phyloP scores from a whole-genome alignment of 2,329 filamentous ascomycete species.

The Pseudocercospora crystallina region DNA sequence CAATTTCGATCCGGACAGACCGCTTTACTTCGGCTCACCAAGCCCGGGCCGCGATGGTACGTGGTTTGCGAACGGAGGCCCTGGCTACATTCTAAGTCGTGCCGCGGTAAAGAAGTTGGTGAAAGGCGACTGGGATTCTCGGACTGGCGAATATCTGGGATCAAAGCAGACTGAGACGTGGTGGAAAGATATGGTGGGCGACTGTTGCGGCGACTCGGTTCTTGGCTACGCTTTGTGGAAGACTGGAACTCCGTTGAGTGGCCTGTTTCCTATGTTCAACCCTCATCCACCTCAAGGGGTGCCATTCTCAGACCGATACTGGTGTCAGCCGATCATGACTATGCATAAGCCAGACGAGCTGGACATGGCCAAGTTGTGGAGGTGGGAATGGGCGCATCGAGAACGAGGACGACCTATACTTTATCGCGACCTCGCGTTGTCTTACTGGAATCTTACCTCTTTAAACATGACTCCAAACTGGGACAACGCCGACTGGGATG shows the following conservation, averaged over 20 bases:
- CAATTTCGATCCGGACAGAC: conserved; percentile 15
- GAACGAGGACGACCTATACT: conserved; percentile 26
- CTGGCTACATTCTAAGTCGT: conserved; percentile 49
- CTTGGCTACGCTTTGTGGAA: conserved; percentile 49
- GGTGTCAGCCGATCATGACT: conserved; percentile 54
- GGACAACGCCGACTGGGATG: conserved; percentile 39
- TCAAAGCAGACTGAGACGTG: conserved; percentile 31
- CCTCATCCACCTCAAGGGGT: conserved; percentile 53
- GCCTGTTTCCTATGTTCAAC: conserved; percentile 51
- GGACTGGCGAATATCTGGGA: conserved; percentile 42
- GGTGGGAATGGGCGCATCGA: conserved; percentile 45
- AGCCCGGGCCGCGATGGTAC: conserved; percentile 35
- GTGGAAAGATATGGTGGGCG: conserved; percentile 44
- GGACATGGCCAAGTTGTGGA: conserved; percentile 53
- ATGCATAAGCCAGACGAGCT: conserved; percentile 50
- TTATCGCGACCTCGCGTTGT: conserved; percentile 33
- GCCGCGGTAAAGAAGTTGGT: conserved; percentile 47
- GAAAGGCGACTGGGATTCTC: conserved; percentile 21
- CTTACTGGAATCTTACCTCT: conserved; percentile 29
- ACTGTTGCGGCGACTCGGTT: conserved; percentile 54
- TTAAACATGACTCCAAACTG: conserved; percentile 31
- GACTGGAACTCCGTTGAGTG: conserved; percentile 43
- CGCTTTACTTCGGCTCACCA: conserved; percentile 21
- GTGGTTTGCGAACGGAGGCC: conserved; percentile 53
- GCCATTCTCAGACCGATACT: conserved; percentile 48